These are phyloP conservation scores for Cymbopogon flexuosus DNA, from an alignment of 202 grass and related monocot species.

Conservation along the genomic window DNA sequence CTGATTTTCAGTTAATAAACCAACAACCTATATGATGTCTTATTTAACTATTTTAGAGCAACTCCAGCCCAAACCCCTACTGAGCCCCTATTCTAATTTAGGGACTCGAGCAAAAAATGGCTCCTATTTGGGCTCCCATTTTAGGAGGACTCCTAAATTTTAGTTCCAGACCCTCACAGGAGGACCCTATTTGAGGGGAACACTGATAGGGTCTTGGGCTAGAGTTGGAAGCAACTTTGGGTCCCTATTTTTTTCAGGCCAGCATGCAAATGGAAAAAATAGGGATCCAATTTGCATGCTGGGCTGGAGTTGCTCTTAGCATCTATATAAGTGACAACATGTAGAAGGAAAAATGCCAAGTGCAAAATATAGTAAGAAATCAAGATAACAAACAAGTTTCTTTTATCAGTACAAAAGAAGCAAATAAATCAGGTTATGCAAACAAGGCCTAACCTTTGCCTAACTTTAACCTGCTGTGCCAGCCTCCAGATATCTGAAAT, in stretches of 20 bases:
- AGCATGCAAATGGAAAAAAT: too few relatives aligned
- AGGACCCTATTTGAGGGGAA: too few relatives aligned
- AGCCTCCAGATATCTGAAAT: conserved; percentile 93
- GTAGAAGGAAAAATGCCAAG: neutral
- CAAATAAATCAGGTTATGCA: neutral
- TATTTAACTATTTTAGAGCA: neutral
- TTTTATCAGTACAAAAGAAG: neutral
- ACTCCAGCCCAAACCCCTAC: too few relatives aligned
- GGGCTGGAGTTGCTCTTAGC: neutral
- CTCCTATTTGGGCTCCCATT: too few relatives aligned
- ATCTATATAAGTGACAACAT: neutral
- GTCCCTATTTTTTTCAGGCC: too few relatives aligned
- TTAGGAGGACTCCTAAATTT: too few relatives aligned
- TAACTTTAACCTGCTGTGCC: conserved; percentile 83
- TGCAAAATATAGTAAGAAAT: conserved; percentile 1
- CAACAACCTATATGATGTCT: neutral
- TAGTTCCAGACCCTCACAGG: too few relatives aligned
- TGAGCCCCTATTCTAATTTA: too few relatives aligned
- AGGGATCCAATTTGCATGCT: too few relatives aligned
- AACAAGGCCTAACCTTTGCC: conserved; percentile 68
- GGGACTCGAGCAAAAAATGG: too few relatives aligned
- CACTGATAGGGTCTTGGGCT: too few relatives aligned
- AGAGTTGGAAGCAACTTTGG: too few relatives aligned
- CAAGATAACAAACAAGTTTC: neutral
- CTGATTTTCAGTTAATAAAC: neutral